These are phyloP conservation scores for Curvularia hawaiiensis DNA, from an alignment of 2,329 filamentous ascomycete genomes.

Conservation along the genomic window DNA sequence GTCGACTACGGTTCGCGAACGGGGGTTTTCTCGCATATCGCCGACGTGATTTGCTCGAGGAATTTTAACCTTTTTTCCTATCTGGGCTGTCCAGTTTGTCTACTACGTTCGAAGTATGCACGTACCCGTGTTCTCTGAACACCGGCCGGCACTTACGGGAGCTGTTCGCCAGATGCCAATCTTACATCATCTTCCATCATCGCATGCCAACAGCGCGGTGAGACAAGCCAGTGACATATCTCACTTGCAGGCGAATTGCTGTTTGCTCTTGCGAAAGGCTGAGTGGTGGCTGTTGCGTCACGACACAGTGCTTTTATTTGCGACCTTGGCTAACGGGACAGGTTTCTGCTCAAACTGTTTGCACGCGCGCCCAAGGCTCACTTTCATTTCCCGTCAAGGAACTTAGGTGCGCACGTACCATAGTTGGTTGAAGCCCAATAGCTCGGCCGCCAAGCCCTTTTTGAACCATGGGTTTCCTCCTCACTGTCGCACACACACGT, in stretches of 20 bases:
- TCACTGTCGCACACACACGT: conserved; percentile 1
- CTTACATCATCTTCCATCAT: conserved; percentile 3
- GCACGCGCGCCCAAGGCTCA: not conserved
- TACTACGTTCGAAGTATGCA: not conserved
- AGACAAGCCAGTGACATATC: not conserved
- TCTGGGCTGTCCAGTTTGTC: not conserved
- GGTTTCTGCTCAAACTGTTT: not conserved
- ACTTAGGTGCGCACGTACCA: conserved; percentile 8
- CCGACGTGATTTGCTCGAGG: not conserved
- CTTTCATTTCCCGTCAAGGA: conserved; percentile 1
- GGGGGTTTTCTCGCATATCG: not conserved
- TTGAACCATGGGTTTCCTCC: conserved; percentile 6
- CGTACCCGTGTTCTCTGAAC: not conserved
- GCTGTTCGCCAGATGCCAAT: not conserved
- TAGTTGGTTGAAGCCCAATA: conserved; percentile 3
- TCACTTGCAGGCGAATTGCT: not conserved
- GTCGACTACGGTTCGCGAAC: not conserved
- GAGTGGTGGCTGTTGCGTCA: not conserved
- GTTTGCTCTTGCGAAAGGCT: not conserved
- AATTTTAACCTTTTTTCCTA: not conserved
- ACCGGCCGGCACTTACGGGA: not conserved
- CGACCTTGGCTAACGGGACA: not conserved
- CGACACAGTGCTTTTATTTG: not conserved
- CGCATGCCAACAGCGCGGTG: not conserved
- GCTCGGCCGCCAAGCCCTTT: conserved; percentile 3